Evolutionary conservation across 2,329 filamentous ascomycete genomes (phyloP).

Genomic region (Colletotrichum spinosum): DNA sequence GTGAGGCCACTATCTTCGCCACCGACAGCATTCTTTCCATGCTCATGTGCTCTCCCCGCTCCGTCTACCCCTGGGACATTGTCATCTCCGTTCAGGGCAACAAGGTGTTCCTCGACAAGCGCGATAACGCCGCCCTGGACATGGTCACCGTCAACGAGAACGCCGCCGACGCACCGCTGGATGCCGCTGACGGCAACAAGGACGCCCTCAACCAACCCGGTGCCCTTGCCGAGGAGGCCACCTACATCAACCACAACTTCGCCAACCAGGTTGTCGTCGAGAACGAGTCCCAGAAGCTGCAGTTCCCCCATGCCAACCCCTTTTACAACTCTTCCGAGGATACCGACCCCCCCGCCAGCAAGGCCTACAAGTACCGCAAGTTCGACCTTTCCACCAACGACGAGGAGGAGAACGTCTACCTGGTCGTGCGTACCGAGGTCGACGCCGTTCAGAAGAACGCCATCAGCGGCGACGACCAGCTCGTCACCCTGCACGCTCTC

Average conservation of each 20-base stretch:
- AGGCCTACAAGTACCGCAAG: constrained; percentile 97
- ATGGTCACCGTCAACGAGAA: constrained; percentile 99
- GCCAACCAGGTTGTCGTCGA: constrained; percentile 94
- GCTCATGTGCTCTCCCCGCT: constrained; percentile 98
- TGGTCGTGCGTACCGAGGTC: constrained; percentile 94
- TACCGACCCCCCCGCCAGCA: constrained; percentile 92
- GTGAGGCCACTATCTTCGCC: constrained; percentile 96
- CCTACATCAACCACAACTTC: constrained; percentile 99
- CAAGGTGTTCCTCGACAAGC: constrained; percentile 99
- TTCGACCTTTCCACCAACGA: constrained; percentile 97
- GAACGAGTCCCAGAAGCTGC: constrained; percentile 79
- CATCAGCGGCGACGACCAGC: constrained; percentile 91
- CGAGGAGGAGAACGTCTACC: constrained; percentile 86
- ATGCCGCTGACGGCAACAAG: constrained; percentile 91
- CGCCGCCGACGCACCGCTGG: constrained; percentile 92
- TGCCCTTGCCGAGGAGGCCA: constrained; percentile 94
- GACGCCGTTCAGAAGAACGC: constrained; percentile 97
- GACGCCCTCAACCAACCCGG: constrained; percentile 94
- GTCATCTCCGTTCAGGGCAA: constrained; percentile 92
- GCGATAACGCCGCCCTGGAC: constrained; percentile 92
- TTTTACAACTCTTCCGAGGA: constrained; percentile 97
- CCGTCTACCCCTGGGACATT: constrained; percentile 98
- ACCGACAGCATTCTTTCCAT: constrained; percentile 98
- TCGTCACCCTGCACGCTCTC: constrained; percentile 91
- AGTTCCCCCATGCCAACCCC: constrained; percentile 90